phyloP scores from a whole-genome alignment of 2,329 filamentous ascomycete species.

The Dissoconium aciculare region DNA sequence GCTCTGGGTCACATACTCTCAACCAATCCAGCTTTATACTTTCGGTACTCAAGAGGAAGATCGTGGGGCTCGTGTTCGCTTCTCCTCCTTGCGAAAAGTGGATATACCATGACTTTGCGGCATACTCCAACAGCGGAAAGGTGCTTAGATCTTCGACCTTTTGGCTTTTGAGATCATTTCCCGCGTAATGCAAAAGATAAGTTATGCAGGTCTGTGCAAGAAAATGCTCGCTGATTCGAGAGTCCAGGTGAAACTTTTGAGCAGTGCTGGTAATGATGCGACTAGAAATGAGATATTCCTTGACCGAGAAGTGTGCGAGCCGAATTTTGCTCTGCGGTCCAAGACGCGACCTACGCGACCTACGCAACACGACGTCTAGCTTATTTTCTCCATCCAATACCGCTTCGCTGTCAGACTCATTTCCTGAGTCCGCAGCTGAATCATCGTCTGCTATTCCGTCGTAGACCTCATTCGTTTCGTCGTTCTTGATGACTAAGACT shows the following conservation, averaged over 20 bases:
- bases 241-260: conserved; percentile 5
- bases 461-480: too few species aligned
- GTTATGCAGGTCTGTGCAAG: conserved; percentile 9
- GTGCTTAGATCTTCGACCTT: neutral
- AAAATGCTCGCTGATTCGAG: conserved; percentile 2
- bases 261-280: neutral
- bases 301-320: conserved; percentile 12
- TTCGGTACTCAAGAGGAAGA: neutral
- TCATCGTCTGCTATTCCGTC: neutral
- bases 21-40: neutral
- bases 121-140: conserved; percentile 1
- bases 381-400: too few species aligned
- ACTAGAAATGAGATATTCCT: conserved; percentile 12
- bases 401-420: too few species aligned
- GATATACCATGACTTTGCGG: conserved; percentile 1
- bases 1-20: neutral
- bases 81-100: neutral
- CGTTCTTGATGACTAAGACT: neutral
- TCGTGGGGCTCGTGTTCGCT: neutral
- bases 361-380: too few species aligned
- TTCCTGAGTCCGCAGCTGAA: neutral
- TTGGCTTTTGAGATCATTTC: neutral
- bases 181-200: conserved; percentile 3
- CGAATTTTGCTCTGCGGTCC: conserved; percentile 4
- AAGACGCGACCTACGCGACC: too few species aligned